phyloP scores from a whole-genome alignment of 2,329 filamentous ascomycete species.

The Tolypocladium endophyticum region DNA sequence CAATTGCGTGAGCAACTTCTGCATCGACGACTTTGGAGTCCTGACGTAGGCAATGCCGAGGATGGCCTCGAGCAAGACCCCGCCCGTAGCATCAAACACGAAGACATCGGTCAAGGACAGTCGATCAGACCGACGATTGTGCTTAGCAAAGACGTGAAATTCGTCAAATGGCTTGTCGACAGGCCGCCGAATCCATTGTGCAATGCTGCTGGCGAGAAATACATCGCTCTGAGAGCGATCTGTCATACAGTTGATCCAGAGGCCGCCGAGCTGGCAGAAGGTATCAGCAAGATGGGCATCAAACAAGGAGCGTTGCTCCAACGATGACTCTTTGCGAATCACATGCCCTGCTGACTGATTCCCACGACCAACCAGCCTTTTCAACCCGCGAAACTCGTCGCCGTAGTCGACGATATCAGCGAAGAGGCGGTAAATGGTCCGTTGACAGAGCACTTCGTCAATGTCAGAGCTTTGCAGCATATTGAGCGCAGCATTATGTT shows the following conservation, averaged over 20 bases:
- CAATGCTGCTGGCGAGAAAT: constrained; percentile 20
- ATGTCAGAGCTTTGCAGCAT: constrained; percentile 14
- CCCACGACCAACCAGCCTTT: constrained; percentile 15
- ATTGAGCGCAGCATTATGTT: constrained; percentile 15
- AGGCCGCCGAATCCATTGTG: constrained; percentile 17
- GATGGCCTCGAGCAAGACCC: constrained; percentile 2
- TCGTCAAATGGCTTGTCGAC: not conserved
- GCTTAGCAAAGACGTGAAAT: constrained; percentile 2
- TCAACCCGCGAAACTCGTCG: constrained; percentile 12
- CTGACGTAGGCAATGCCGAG: constrained; percentile 5
- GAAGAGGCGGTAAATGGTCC: constrained; percentile 25
- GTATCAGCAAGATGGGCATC: constrained; percentile 16
- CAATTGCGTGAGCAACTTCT: constrained; percentile 1
- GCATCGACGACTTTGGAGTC: constrained; percentile 2
- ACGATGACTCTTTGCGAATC: constrained; percentile 6
- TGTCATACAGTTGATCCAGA: constrained; percentile 25
- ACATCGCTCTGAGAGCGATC: constrained; percentile 14
- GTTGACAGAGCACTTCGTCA: constrained; percentile 22
- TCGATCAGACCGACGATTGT: not conserved
- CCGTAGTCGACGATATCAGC: constrained; percentile 23
- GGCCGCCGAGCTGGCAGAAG: constrained; percentile 24
- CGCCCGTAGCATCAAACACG: constrained; percentile 1
- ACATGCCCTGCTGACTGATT: constrained; percentile 19
- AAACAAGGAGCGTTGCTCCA: constrained; percentile 10
- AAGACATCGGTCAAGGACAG: constrained; percentile 3